Evolutionary conservation across 2,329 filamentous ascomycete genomes (phyloP).

Genomic region (Paracoccidioides lutzii): DNA sequence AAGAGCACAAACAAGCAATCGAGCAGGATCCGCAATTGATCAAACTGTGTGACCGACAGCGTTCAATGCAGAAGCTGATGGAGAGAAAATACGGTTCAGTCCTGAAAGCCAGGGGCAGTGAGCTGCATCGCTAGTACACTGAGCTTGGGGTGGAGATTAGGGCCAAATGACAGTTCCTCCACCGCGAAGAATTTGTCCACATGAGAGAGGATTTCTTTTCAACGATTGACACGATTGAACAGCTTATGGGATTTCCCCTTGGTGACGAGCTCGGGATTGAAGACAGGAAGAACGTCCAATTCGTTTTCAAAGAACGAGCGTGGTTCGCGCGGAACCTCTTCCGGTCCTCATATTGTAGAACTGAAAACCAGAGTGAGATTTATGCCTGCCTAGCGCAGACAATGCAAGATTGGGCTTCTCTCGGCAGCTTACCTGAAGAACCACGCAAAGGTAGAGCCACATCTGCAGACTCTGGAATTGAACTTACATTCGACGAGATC

Average conservation of each 20-base stretch:
- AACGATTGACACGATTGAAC: no score
- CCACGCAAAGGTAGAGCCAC: not conserved
- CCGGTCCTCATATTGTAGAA: not conserved
- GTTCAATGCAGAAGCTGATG: not conserved
- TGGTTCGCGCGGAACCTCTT: conserved; percentile 3
- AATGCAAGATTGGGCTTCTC: conserved; percentile 2
- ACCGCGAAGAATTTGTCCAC: no score
- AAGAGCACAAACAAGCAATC: not conserved
- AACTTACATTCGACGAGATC: not conserved
- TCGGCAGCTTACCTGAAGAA: conserved; percentile 2
- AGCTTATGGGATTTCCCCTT: no score
- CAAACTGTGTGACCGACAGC: not conserved
- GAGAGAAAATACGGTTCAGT: conserved; percentile 1
- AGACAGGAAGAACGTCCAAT: no score
- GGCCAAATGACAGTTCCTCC: not conserved
- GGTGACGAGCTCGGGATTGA: no score
- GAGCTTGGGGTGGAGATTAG: not conserved
- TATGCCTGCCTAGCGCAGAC: conserved; percentile 1
- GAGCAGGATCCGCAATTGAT: not conserved
- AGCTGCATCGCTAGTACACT: not conserved
- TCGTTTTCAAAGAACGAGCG: no score
- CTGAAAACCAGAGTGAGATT: not conserved
- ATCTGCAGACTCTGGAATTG: not conserved
- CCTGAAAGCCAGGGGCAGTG: not conserved
- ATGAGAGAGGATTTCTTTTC: no score